phyloP scores from a whole-genome alignment of 805 yeast species.

The Candida bentonensis region DNA sequence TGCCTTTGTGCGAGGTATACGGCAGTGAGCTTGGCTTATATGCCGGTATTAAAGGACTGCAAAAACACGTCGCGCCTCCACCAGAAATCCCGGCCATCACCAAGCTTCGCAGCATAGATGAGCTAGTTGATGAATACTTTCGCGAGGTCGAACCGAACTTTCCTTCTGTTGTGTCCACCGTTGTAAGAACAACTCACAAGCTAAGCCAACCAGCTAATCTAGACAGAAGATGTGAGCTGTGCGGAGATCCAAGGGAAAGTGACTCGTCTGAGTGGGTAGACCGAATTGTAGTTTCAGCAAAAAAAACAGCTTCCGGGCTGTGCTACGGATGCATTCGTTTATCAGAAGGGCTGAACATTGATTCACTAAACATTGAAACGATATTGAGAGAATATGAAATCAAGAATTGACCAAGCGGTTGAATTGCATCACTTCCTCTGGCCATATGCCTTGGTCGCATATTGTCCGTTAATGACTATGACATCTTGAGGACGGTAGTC shows the following conservation, averaged over 20 bases:
- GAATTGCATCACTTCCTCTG: slow-evolving; percentile 23
- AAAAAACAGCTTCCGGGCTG: slow-evolving; percentile 21
- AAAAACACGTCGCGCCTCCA: slow-evolving; percentile 17
- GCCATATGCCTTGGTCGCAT: slow-evolving; percentile 65
- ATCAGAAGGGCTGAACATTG: slow-evolving; percentile 36
- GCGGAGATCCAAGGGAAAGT: slow-evolving; percentile 38
- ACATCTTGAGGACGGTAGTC: slow-evolving; percentile 69
- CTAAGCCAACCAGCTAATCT: slow-evolving; percentile 21
- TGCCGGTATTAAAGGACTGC: slow-evolving; percentile 28
- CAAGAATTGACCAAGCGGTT: slow-evolving; percentile 17
- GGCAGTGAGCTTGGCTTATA: slow-evolving; percentile 53
- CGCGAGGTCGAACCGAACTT: slow-evolving; percentile 58
- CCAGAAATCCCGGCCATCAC: slow-evolving; percentile 28
- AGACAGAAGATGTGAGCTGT: slow-evolving; percentile 35
- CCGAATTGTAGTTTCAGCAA: slow-evolving; percentile 46
- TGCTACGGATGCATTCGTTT: slow-evolving; percentile 72
- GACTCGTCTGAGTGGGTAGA: slow-evolving; percentile 55
- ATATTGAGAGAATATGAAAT: slow-evolving; percentile 35
- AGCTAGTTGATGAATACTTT: slow-evolving; percentile 62
- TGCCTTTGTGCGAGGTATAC: slow-evolving; percentile 65
- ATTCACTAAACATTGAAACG: no score
- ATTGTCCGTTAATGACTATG: slow-evolving; percentile 56
- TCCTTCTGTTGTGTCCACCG: slow-evolving; percentile 84
- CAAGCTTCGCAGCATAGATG: slow-evolving; percentile 69
- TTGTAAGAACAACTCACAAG: slow-evolving; percentile 77